Conservation (phyloP, 768 basidiomycete species). For the Vararia minispora region DNA sequence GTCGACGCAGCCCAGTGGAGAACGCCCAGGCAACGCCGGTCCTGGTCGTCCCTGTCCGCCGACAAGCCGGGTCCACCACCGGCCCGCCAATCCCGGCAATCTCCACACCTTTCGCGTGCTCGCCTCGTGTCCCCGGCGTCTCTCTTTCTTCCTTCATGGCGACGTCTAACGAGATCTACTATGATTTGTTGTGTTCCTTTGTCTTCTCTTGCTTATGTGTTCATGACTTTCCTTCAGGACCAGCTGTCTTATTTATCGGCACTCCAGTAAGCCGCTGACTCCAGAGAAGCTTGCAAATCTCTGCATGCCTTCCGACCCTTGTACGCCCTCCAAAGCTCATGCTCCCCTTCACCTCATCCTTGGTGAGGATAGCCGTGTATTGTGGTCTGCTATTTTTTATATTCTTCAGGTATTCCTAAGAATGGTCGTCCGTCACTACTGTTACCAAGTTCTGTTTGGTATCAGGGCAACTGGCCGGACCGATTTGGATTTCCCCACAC, state of each 20-base stretch:
- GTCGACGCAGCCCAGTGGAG: neutral
- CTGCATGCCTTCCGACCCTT: conserved; percentile 4
- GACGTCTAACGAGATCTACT: conserved; percentile 9
- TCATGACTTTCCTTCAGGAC: no score
- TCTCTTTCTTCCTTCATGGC: conserved; percentile 1
- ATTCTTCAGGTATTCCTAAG: conserved; percentile 6
- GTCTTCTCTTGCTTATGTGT: neutral
- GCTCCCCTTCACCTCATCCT: conserved; percentile 6
- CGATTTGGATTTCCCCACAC: conserved; percentile 1
- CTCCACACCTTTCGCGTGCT: conserved; percentile 1
- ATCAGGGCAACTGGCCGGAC: no score
- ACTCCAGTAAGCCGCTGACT: conserved; percentile 2
- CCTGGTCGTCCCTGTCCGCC: no score
- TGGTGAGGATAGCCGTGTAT: conserved; percentile 4
- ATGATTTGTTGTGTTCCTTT: conserved; percentile 4
- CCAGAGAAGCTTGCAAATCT: conserved; percentile 6
- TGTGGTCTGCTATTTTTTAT: neutral
- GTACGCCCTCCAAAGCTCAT: neutral
- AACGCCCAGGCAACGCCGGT: neutral
- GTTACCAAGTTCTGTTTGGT: conserved; percentile 5
- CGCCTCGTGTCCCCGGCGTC: conserved; percentile 1
- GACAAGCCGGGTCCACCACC: neutral
- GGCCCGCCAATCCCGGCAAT: neutral
- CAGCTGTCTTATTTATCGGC: neutral
- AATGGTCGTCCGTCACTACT: conserved; percentile 13